A percentile compares a stretch with the other conserved stretches of the same genome.
Conservation (phyloP, 306 rosid species). For the Alnus rubra region DNA sequence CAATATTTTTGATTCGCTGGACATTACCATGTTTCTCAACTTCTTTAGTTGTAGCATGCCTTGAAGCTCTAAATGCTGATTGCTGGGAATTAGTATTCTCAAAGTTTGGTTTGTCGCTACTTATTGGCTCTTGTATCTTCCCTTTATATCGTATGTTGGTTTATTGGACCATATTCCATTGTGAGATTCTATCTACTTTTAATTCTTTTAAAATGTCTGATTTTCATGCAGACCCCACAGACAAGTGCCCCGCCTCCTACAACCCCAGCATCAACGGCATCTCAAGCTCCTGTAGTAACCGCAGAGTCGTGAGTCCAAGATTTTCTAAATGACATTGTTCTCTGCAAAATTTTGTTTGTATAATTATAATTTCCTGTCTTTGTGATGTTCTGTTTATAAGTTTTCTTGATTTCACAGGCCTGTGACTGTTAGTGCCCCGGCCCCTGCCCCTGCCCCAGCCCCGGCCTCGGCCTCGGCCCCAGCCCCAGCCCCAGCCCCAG, state of each 20-base stretch:
- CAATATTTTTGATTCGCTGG: not conserved
- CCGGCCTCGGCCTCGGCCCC: no score
- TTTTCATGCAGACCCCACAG: slow-evolving; percentile 42
- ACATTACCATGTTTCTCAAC: not conserved
- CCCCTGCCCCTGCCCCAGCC: slow-evolving; percentile 11
- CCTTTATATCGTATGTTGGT: not conserved
- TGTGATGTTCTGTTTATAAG: not conserved
- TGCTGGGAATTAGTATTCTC: not conserved
- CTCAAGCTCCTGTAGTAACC: slow-evolving; percentile 46
- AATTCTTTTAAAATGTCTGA: not conserved
- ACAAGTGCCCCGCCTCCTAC: slow-evolving; percentile 53
- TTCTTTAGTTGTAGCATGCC: not conserved
- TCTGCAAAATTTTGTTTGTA: not conserved
- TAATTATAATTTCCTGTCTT: slow-evolving; percentile 15
- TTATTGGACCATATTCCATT: not conserved
- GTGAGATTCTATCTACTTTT: not conserved
- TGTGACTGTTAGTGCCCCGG: slow-evolving; percentile 22
- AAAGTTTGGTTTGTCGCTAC: not conserved
- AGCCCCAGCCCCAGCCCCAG: not conserved
- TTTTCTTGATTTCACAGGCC: slow-evolving; percentile 45
- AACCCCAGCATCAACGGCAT: slow-evolving; percentile 29
- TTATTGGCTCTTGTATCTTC: not conserved
- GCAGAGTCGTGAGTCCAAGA: slow-evolving; percentile 47
- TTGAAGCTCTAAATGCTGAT: not conserved
- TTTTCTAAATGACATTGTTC: slow-evolving; percentile 8